Percentiles rank a stretch among this genome's conserved stretches.
Evolutionary conservation across 345 rosid genomes (phyloP).

Genomic region (Lumnitzera racemosa): DNA sequence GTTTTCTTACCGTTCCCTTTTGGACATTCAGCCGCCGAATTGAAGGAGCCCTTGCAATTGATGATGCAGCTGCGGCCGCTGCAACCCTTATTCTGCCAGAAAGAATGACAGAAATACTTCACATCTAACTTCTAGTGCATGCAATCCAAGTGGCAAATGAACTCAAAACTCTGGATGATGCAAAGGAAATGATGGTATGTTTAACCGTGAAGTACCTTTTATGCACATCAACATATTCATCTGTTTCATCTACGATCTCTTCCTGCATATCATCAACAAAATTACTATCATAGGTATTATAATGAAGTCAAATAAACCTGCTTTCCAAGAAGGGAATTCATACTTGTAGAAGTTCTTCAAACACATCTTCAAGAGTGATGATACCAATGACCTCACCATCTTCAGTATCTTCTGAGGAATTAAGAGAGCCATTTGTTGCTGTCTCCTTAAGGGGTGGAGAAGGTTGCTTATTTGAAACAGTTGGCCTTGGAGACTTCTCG

Average conservation of each 20-base stretch:
- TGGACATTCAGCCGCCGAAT: slow-evolving; percentile 54
- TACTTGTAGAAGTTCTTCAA: slow-evolving; percentile 91
- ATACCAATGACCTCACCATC: slow-evolving; percentile 92
- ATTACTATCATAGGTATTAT: too few species aligned
- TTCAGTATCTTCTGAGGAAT: slow-evolving; percentile 62
- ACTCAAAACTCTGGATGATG: too few species aligned
- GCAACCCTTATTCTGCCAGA: slow-evolving; percentile 85
- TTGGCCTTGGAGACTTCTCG: slow-evolving; percentile 36
- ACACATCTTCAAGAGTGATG: slow-evolving; percentile 94
- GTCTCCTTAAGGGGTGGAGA: slow-evolving; percentile 25
- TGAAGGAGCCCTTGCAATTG: slow-evolving; percentile 82
- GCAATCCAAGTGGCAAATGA: too few species aligned
- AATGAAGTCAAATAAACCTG: neutral
- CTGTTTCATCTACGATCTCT: slow-evolving; percentile 98
- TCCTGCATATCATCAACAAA: slow-evolving; percentile 30
- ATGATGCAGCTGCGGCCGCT: slow-evolving; percentile 94
- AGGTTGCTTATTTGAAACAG: slow-evolving; percentile 4
- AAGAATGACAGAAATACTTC: neutral
- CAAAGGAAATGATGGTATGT: too few species aligned
- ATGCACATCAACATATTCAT: slow-evolving; percentile 94
- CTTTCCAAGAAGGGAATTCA: slow-evolving; percentile 5
- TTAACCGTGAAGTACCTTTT: slow-evolving; percentile 39
- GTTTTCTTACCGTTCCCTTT: slow-evolving; percentile 46
- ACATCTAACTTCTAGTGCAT: neutral
- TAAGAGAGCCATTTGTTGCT: slow-evolving; percentile 32